Evolutionary conservation across 805 yeast species (phyloP), one percentile per base, ranked within the genome.

Genomic region (Maudiozyma saulgeensis): DNA sequence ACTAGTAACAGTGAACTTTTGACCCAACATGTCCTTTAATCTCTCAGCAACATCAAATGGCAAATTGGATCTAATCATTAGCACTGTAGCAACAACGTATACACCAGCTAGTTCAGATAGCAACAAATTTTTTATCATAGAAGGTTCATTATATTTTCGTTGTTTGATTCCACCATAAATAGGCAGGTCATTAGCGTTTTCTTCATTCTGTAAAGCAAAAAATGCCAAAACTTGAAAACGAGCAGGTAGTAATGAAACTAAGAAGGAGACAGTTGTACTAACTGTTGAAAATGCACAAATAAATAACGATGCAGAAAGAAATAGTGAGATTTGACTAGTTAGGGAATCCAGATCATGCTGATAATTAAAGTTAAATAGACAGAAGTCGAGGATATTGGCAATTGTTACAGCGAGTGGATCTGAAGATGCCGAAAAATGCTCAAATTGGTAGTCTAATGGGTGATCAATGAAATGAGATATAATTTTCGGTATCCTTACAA

Each of bases 201-300:
- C 55, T n/a, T 51, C 51, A 25, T 52, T 47, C 31, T 57, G 56
- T 47, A 63, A 53, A 1, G 65, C 61, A 51, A 56, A 58, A 51
- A 63, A 46, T 2, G 66, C 65, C 23, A 61, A 44, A 5, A 58
- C 49, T 37, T 66, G 67, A n/a, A 70, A 54, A 41, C 64, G 63
- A 8, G 65, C 51, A 2, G 75, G 75, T 7, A 71, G 46, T 39
- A 71, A 57, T 13, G 67, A 64, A 38, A 69, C 60, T 15, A 82
- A 64, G 34, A 82, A 81, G 41, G 78, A 74, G 50, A 83, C 75
- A 0, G 90, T 82, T 40, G 74, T 67, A 44, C 75, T 62, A 1
- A 84, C 89, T 49, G 82, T 82, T 25, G 84, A 80, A 56, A 84
- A 74, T 1, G 87, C 80, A 50, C 84, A 75, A 0, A 78, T 58